A percentile compares a stretch with the other conserved stretches of the same genome.
Evolutionary conservation across 345 rosid species (phyloP).

Genomic region (Camelina laxa): DNA sequence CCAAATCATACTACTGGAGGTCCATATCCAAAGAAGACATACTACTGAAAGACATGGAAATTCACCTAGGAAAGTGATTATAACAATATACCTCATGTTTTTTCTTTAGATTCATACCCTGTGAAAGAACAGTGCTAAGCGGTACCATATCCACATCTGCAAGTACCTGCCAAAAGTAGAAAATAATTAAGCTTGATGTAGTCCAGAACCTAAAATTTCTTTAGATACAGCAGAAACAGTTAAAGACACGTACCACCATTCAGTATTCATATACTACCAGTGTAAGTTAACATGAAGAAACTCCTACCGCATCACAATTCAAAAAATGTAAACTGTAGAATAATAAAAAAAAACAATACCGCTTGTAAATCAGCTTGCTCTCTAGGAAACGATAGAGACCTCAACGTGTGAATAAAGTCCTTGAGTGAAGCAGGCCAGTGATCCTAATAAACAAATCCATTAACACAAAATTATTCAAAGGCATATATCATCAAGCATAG

Average conservation of each 20-base stretch:
- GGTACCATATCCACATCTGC: slow-evolving; percentile 54
- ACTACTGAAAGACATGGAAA: background rate
- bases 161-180: slow-evolving; percentile 52
- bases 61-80: slow-evolving; percentile 4
- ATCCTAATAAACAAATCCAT: slow-evolving; percentile 51
- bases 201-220: background rate
- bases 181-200: slow-evolving; percentile 7
- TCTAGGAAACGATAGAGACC: slow-evolving; percentile 72
- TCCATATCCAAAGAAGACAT: slow-evolving; percentile 8
- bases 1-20: slow-evolving; percentile 7
- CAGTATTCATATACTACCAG: background rate
- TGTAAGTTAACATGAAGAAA: background rate
- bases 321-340: background rate
- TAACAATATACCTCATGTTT: slow-evolving; percentile 72
- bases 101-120: slow-evolving; percentile 93
- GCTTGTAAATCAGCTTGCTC: slow-evolving; percentile 60
- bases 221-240: background rate
- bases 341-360: slow-evolving; percentile 45
- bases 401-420: slow-evolving; percentile 60
- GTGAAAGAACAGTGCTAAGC: slow-evolving; percentile 70
- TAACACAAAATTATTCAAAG: slow-evolving; percentile 1
- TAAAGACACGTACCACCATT: slow-evolving; percentile 11
- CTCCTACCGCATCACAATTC: background rate
- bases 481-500: background rate
- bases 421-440: slow-evolving; percentile 88